Conservation (phyloP, 805 yeast species). For the Dipodascopsis uninucleata region DNA sequence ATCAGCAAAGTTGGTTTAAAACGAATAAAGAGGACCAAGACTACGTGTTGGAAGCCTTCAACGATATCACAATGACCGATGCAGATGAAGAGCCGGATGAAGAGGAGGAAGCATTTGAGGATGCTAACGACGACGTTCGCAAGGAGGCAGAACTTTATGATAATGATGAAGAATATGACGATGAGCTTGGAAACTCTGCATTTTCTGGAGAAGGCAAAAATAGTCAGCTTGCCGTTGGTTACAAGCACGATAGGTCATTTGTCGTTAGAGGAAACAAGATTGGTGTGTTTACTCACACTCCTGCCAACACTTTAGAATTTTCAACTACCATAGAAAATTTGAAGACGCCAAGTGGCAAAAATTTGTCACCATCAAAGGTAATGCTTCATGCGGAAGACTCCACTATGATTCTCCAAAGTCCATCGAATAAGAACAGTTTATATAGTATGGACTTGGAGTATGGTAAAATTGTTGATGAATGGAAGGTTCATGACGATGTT, state of each 20-base stretch:
- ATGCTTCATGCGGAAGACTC: conserved; percentile 78
- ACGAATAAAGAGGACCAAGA: conserved; percentile 47
- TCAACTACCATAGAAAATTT: conserved; percentile 65
- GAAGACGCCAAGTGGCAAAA: conserved; percentile 48
- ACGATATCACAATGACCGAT: conserved; percentile 38
- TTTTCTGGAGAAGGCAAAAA: conserved; percentile 46
- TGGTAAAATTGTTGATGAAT: conserved; percentile 83
- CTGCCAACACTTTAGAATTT: conserved; percentile 49
- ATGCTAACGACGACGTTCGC: conserved; percentile 8
- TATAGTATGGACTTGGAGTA: conserved; percentile 74
- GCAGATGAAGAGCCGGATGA: conserved; percentile 38
- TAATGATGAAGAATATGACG: conserved; percentile 36
- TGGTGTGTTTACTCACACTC: conserved; percentile 70
- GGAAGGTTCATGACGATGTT: conserved; percentile 53
- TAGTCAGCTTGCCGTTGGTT: conserved; percentile 67
- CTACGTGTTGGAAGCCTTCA: conserved; percentile 56
- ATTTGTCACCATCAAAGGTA: conserved; percentile 55
- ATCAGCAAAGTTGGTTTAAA: conserved; percentile 49
- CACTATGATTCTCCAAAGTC: conserved; percentile 61
- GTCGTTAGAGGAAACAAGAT: conserved; percentile 75
- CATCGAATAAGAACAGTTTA: conserved; percentile 43
- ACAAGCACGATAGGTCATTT: conserved; percentile 64
- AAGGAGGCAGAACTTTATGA: conserved; percentile 21
- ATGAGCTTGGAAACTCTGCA: conserved; percentile 41
- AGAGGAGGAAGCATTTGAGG: conserved; percentile 38